Evolutionary conservation across 768 basidiomycete species (phyloP).

Genomic region (Boletus reticuloceps): DNA sequence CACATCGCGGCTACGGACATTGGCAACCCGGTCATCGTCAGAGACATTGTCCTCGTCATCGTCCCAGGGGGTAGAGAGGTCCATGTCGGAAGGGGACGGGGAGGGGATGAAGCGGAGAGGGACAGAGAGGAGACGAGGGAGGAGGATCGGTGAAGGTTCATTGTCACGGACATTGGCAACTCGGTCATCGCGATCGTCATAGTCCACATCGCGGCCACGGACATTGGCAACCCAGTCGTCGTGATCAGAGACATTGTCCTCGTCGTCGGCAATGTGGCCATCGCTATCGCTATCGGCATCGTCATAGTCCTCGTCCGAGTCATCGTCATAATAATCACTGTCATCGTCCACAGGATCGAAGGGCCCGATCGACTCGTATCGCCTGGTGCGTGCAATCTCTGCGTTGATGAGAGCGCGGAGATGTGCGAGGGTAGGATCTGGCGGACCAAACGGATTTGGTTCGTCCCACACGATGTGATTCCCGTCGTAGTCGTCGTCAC

Average conservation of each 20-base stretch:
- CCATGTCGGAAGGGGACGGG: too few relatives aligned
- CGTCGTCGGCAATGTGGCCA: background rate
- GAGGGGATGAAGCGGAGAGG: too few relatives aligned
- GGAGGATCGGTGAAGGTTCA: too few relatives aligned
- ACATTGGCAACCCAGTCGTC: background rate
- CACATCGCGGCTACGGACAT: background rate
- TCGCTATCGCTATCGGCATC: background rate
- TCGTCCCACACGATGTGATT: slow-evolving; percentile 13
- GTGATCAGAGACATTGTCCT: background rate
- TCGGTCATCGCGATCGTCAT: too few relatives aligned
- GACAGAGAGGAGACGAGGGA: too few relatives aligned
- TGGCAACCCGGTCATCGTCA: background rate
- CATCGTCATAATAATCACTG: background rate
- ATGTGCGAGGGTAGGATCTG: background rate
- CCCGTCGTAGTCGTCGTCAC: too few relatives aligned
- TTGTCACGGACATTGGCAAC: too few relatives aligned
- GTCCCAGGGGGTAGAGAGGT: too few relatives aligned
- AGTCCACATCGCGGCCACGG: too few relatives aligned
- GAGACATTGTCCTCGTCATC: background rate
- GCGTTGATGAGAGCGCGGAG: background rate
- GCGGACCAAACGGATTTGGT: slow-evolving; percentile 8
- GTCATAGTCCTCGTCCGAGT: too few relatives aligned
- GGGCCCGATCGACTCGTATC: background rate
- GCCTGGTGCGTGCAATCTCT: background rate
- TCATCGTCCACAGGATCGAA: background rate